Evolutionary conservation across 2,329 filamentous ascomycete genomes (phyloP), one percentile per base, ranked within the genome.

Genomic region (Epichloe aotearoae): DNA sequence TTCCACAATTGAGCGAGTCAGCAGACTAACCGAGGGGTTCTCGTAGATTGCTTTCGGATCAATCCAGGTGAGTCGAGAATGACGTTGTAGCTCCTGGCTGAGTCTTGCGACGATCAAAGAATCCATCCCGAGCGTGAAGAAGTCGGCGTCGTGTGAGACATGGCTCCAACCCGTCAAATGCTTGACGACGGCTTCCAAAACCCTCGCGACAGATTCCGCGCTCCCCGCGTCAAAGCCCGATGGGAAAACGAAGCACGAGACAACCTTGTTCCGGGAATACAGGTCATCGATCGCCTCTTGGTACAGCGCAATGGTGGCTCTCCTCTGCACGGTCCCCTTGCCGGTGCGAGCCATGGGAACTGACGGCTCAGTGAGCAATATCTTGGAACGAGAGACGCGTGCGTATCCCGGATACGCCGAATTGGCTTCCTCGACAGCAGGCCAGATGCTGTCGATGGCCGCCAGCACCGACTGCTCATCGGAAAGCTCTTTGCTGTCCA

Each of bases 251-350:
- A 17, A 26, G 11, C 12, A 5, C 20, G 20, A 15, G 19, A 11
- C 19, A 20, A 8, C 37, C 8, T 30, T 19, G 26, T 17, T 26
- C 6, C 46, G n/a, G 41, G 49, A 19, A 17, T 54, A 59, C 0
- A 56, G 17, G 3, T 10, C 37, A 10, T 55, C 49, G 11, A 57
- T 26, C 10, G 57, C 52, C 0, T 46, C 17, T 2, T 33, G 23
- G 19, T 61, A 57, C 10, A 38, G 7, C 1, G 50, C 46, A n/a
- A 58, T 15, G 0, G 57, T 57, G 19, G 46, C 14, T 7, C 52
- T 53, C 3, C 58, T 52, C 34, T 53, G 50, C 5, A 53, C 20
- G 10, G 49, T 53, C 6, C 52, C 52, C 23, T 54, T 54, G 4
- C 17, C 50, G 6, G 52, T 47, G 36, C 52, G 47, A 10, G 36